Evolutionary conservation across 2,329 filamentous ascomycete genomes (phyloP).

Genomic region (Aureobasidium pullulans): DNA sequence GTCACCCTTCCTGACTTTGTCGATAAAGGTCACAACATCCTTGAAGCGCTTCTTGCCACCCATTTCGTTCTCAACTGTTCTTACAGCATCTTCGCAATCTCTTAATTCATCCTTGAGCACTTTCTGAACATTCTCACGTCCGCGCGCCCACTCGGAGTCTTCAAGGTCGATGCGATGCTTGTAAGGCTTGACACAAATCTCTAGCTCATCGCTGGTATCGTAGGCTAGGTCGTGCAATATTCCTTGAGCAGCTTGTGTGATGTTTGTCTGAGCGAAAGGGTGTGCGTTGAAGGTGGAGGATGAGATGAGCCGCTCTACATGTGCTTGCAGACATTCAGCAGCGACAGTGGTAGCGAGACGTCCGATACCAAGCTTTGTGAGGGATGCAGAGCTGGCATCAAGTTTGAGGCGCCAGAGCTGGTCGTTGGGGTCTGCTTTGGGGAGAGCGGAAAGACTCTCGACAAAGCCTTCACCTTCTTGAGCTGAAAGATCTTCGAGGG

Average conservation of each 20-base stretch:
- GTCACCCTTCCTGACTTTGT: conserved; percentile 81
- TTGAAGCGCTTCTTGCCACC: conserved; percentile 77
- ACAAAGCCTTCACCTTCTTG: conserved; percentile 24
- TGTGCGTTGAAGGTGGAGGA: conserved; percentile 82
- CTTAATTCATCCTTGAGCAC: conserved; percentile 82
- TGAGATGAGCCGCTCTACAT: conserved; percentile 70
- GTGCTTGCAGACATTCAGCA: conserved; percentile 74
- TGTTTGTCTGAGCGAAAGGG: conserved; percentile 87
- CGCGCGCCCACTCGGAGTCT: conserved; percentile 77
- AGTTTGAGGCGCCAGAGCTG: conserved; percentile 86
- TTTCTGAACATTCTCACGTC: conserved; percentile 70
- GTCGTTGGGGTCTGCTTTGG: conserved; percentile 67
- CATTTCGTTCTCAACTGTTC: conserved; percentile 65
- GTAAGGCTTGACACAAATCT: conserved; percentile 98
- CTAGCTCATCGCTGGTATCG: conserved; percentile 93
- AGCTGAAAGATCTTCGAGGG: conserved; percentile 71
- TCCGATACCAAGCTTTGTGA: conserved; percentile 92
- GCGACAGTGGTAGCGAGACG: conserved; percentile 88
- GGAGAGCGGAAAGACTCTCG: conserved; percentile 63
- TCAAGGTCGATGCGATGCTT: conserved; percentile 97
- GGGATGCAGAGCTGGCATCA: conserved; percentile 78
- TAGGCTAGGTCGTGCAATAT: conserved; percentile 94
- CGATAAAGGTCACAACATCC: conserved; percentile 86
- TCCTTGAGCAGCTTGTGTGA: conserved; percentile 78
- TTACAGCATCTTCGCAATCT: conserved; percentile 73